These are phyloP conservation scores for Ogataea corticis DNA, from an alignment of 805 yeast genomes.

Conservation along the genomic window DNA sequence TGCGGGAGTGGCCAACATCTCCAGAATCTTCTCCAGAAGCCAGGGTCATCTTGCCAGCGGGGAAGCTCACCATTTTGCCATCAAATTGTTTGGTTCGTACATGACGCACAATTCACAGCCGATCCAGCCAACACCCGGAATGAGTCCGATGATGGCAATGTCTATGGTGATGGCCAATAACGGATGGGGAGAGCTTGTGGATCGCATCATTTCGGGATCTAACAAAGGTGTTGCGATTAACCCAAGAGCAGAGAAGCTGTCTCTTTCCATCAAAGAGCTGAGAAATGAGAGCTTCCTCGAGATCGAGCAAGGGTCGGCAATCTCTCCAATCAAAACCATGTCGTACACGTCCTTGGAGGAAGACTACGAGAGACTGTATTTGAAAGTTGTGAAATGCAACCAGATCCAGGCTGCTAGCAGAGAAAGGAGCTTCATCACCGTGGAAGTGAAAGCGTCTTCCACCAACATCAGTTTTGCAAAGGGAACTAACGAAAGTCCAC, in stretches of 20 bases:
- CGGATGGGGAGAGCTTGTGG: conserved; percentile 90
- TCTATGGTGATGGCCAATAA: conserved; percentile 44
- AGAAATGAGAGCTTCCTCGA: conserved; percentile 40
- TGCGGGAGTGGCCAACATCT: conserved; percentile 84
- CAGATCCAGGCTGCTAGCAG: conserved; percentile 16
- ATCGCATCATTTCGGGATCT: conserved; percentile 74
- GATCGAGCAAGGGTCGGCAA: conserved; percentile 25
- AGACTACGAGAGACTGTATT: conserved; percentile 59
- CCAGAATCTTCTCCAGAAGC: conserved; percentile 69
- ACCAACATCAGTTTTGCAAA: conserved; percentile 57
- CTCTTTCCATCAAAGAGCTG: conserved; percentile 73
- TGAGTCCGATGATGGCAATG: conserved; percentile 38
- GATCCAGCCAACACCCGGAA: conserved; percentile 28
- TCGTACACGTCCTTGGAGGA: conserved; percentile 63
- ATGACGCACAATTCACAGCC: conserved; percentile 42
- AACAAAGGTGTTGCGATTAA: conserved; percentile 76
- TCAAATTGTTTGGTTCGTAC: conserved; percentile 72
- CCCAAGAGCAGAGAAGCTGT: conserved; percentile 73
- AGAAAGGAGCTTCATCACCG: conserved; percentile 47
- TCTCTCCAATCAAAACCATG: conserved; percentile 60
- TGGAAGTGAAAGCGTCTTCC: conserved; percentile 54
- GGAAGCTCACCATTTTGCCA: conserved; percentile 66
- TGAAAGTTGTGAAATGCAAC: conserved; percentile 51
- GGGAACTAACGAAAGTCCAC: conserved; percentile 60
- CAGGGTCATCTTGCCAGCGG: conserved; percentile 61